Evolutionary conservation across 139 green algal genomes (phyloP).

Genomic region (Coelastrella sp.): DNA sequence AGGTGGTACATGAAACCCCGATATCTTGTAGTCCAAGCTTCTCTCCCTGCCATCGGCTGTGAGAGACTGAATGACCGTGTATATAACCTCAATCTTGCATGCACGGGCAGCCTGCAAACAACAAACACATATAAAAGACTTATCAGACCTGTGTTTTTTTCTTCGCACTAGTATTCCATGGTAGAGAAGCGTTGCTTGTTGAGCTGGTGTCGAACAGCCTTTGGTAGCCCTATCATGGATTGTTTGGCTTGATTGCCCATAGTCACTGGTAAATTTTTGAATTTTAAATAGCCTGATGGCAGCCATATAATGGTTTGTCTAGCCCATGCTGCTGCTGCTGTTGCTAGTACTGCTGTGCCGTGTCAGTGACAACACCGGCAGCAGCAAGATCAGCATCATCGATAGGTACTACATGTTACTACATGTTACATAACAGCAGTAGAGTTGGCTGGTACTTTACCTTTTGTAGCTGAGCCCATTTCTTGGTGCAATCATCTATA

Average conservation of each 20-base stretch:
- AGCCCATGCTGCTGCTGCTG: slow-evolving; percentile 11
- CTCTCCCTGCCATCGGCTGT: slow-evolving; percentile 70
- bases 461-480: slow-evolving; percentile 33
- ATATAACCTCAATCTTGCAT: slow-evolving; percentile 71
- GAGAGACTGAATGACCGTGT: slow-evolving; percentile 66
- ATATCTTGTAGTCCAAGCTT: slow-evolving; percentile 81
- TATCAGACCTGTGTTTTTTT: neutral
- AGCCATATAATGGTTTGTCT: neutral
- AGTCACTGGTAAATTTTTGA: neutral
- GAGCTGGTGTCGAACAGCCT: too few relatives aligned
- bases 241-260: neutral
- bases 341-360: neutral
- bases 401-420: neutral
- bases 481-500: slow-evolving; percentile 18
- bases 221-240: too few relatives aligned
- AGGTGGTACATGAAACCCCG: slow-evolving; percentile 81
- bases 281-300: neutral
- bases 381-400: neutral
- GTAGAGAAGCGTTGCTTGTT: too few relatives aligned
- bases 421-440: neutral
- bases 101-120: slow-evolving; percentile 40
- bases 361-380: too few relatives aligned
- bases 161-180: neutral
- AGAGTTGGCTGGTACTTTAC: slow-evolving; percentile 10
- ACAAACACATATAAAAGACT: neutral